A percentile compares a stretch with the other conserved stretches of the same genome.
These are phyloP conservation scores for Chiua sp. DNA, from an alignment of 1,284 basidiomycete genomes.

Conservation along the genomic window DNA sequence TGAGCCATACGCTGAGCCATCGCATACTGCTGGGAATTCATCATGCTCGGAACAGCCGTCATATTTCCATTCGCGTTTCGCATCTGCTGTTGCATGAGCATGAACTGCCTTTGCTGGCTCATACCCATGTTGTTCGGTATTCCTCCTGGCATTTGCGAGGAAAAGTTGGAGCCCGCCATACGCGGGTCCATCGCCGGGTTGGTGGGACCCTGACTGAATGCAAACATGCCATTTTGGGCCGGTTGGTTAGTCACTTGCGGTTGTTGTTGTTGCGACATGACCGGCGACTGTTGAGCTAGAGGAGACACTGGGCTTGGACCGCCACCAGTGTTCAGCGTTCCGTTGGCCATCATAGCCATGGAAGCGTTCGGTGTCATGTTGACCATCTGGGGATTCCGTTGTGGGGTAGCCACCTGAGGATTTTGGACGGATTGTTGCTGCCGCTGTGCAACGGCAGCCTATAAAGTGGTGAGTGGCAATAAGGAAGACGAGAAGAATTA, in stretches of 20 bases:
- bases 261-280: slow-evolving; percentile 31
- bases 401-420: slow-evolving; percentile 22
- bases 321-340: slow-evolving; percentile 21
- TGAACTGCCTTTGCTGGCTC: slow-evolving; percentile 47
- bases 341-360: slow-evolving; percentile 32
- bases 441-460: slow-evolving; percentile 25
- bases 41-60: slow-evolving; percentile 32
- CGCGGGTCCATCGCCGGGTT: slow-evolving; percentile 35
- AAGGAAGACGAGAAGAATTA: slow-evolving; percentile 8
- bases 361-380: slow-evolving; percentile 28
- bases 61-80: slow-evolving; percentile 35
- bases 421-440: slow-evolving; percentile 34
- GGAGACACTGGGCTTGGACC: slow-evolving; percentile 35
- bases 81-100: slow-evolving; percentile 48
- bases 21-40: slow-evolving; percentile 41
- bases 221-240: slow-evolving; percentile 39
- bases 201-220: slow-evolving; percentile 31
- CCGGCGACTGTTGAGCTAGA: slow-evolving; percentile 32
- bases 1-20: slow-evolving; percentile 47
- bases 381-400: slow-evolving; percentile 35
- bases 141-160: slow-evolving; percentile 36
- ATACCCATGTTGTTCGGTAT: slow-evolving; percentile 38
- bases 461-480: slow-evolving; percentile 13
- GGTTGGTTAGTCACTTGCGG: slow-evolving; percentile 35
- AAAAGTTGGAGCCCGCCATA: slow-evolving; percentile 30